These are phyloP conservation scores for Dactylonectria macrodidyma DNA, from an alignment of 2,329 filamentous ascomycete species.

Conservation along the genomic window DNA sequence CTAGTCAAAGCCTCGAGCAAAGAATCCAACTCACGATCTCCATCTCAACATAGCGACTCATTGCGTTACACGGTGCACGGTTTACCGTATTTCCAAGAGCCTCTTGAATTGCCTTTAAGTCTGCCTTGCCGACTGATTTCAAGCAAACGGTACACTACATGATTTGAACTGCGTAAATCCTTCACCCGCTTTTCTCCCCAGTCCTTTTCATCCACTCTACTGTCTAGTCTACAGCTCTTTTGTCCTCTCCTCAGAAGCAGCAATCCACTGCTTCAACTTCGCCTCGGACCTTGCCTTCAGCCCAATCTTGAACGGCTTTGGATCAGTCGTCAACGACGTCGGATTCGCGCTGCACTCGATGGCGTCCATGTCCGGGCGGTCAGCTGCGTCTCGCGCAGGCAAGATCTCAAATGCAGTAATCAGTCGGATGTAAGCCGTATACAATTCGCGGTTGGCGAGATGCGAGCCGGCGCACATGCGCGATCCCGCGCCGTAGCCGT, in stretches of 20 bases:
- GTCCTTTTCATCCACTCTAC: too few relatives aligned
- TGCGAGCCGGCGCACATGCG: slow-evolving; percentile 76
- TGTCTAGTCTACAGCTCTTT: slow-evolving; percentile 51
- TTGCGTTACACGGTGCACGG: too few relatives aligned
- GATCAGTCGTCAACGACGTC: slow-evolving; percentile 73
- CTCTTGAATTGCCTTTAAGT: too few relatives aligned
- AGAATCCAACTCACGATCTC: too few relatives aligned
- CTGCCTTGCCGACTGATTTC: too few relatives aligned
- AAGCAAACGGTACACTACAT: background rate
- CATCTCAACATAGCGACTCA: too few relatives aligned
- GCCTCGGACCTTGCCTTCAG: slow-evolving; percentile 60
- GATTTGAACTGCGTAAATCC: background rate
- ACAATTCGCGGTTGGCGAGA: slow-evolving; percentile 75
- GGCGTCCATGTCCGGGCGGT: slow-evolving; percentile 68
- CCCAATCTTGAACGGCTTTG: slow-evolving; percentile 71
- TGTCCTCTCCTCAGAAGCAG: slow-evolving; percentile 65
- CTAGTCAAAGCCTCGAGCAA: too few relatives aligned
- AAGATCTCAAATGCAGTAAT: slow-evolving; percentile 72
- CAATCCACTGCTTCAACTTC: slow-evolving; percentile 67
- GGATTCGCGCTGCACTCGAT: slow-evolving; percentile 71
- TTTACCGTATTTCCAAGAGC: too few relatives aligned
- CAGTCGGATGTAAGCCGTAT: slow-evolving; percentile 71
- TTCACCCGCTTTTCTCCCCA: background rate
- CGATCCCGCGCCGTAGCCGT: slow-evolving; percentile 73
- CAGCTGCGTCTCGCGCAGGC: slow-evolving; percentile 60